Conservation (phyloP, 129 eudicot genomes). For the Artemisia tridentata region DNA sequence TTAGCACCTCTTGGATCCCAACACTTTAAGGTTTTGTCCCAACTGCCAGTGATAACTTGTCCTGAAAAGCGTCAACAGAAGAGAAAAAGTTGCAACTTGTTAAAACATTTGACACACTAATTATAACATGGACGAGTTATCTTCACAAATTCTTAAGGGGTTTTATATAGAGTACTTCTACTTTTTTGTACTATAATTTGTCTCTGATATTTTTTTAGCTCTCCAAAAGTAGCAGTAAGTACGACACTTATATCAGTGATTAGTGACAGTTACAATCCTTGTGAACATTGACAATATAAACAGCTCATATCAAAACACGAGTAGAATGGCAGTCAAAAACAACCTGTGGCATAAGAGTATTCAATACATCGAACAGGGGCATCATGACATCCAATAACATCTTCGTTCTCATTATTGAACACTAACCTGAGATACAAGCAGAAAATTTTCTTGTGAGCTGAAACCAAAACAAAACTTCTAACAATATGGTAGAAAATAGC, state of each 20-base stretch:
- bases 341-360: constrained; percentile 88
- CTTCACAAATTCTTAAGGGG: background rate
- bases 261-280: constrained; percentile 13
- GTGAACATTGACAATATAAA: background rate
- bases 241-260: background rate
- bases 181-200: background rate
- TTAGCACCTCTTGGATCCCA: constrained; percentile 99
- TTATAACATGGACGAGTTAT: background rate
- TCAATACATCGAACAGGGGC: constrained; percentile 94
- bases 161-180: background rate
- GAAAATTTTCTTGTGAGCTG: constrained; percentile 5
- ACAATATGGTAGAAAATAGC: background rate
- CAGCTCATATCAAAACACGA: background rate
- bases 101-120: background rate
- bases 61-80: constrained; percentile 40
- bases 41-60: constrained; percentile 91
- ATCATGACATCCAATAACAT: constrained; percentile 80
- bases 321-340: constrained; percentile 2
- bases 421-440: constrained; percentile 58
- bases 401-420: constrained; percentile 76
- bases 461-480: background rate
- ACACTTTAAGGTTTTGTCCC: constrained; percentile 95
- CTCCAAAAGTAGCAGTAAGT: background rate
- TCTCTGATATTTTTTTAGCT: background rate
- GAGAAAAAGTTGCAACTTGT: background rate